Base-by-base conservation (phyloP, 2,329 filamentous ascomycete genomes). In the Nigrospora sphaerica region DNA sequence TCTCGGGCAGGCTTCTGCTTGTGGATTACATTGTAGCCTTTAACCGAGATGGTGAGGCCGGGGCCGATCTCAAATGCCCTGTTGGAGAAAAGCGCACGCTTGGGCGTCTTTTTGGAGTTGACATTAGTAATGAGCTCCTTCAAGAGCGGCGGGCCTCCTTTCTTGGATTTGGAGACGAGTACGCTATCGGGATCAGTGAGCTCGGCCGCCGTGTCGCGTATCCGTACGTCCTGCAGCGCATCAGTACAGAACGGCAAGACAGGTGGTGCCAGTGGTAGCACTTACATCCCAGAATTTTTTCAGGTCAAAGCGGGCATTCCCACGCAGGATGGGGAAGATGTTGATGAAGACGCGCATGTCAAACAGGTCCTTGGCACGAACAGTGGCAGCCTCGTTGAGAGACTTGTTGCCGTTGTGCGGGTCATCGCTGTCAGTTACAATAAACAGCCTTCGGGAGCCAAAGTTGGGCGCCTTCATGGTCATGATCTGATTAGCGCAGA, bases 401-500 rank as follows among this genome's bases (percentile, higher is more conserved):
- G 77, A 73, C 65, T 91, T 93, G 61, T 88, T 83, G 16, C 78
- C 73, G 1, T 72, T 70, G 61, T 95, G 88, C 4, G 93, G 93
- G 53, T 90, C 78, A 62, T 97, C 93, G 53, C 95, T 88, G 63
- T 97, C 90, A 0, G 93, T 97, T 46, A 98, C 88, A 52, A 98
- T 81, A 67, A 98, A 98, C n/a, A 98, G 70, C 32, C 93, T 81
- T 50, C 92, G 77, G 6, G 92, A 97, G 4, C 88, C 85, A 63
- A 97, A 97, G 60, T 96, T 97, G 16, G 93, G 83, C 0, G 93
- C 91, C 62, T 87, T 95, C 3, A 88, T 95, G 1, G 91, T 95
- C 62, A 98, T 96, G 44, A 97, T 87, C 60, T 96, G 90, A 54
- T 97, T 97, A 34, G 90, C 92, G 57, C 91, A 95, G 62, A 96